phyloP scores from a whole-genome alignment of 208 protist species.

The Balamuthia mandrillaris region DNA sequence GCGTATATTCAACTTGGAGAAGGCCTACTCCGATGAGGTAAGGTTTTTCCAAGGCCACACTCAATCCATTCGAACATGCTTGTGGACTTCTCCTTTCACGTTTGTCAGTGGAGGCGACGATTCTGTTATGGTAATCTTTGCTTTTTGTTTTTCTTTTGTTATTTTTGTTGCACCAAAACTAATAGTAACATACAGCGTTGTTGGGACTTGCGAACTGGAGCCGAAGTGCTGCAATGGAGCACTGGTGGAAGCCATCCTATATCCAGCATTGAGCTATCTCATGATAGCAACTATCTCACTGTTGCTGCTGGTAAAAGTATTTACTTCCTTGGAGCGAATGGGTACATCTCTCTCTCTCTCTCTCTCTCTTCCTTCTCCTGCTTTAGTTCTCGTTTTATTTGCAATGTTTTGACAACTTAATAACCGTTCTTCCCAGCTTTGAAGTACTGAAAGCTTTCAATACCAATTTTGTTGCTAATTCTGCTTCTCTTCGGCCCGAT shows the following conservation, averaged over 20 bases:
- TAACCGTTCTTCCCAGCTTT: too few relatives aligned
- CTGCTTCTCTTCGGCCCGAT: too few relatives aligned
- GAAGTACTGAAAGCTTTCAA: too few relatives aligned
- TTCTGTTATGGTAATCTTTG: constrained; percentile 79
- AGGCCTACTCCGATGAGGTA: neutral
- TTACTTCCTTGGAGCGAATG: neutral
- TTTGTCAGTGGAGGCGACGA: too few relatives aligned
- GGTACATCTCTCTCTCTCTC: neutral
- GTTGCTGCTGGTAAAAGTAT: neutral
- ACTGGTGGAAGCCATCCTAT: neutral
- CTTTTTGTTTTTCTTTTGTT: constrained; percentile 43
- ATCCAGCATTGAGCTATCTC: neutral
- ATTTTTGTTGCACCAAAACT: neutral
- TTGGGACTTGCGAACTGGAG: constrained; percentile 87
- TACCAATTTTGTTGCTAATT: too few relatives aligned
- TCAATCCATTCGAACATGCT: constrained; percentile 73
- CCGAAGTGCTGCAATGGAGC: too few relatives aligned
- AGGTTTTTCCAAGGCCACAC: neutral
- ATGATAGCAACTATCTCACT: neutral
- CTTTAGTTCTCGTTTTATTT: too few relatives aligned
- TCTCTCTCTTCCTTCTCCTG: too few relatives aligned
- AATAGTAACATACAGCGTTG: too few relatives aligned
- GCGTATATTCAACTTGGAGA: constrained; percentile 82
- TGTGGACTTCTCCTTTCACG: constrained; percentile 78
- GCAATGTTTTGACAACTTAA: too few relatives aligned